These are phyloP conservation scores for Tephrocybe sp. DNA, from an alignment of 768 basidiomycete genomes.

Conservation along the genomic window DNA sequence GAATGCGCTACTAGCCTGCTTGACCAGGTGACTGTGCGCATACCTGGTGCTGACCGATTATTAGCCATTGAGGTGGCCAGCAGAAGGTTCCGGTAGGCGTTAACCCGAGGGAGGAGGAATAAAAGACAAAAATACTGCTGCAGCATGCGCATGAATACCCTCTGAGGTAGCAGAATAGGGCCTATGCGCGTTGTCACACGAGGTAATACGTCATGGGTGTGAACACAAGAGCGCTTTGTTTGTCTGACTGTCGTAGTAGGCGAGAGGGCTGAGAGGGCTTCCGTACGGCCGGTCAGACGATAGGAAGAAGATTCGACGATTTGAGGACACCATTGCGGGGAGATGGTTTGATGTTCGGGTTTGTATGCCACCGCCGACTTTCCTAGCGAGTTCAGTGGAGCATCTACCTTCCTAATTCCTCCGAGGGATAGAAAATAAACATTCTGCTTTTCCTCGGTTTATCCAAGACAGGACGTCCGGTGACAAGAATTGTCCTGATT, in stretches of 20 bases:
- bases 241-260: not conserved
- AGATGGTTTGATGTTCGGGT: slow-evolving; percentile 10
- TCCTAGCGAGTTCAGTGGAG: not conserved
- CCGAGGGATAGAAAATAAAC: not conserved
- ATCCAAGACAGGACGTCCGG: not conserved
- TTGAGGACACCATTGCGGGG: slow-evolving; percentile 1
- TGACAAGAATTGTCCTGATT: not conserved
- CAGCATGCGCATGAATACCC: not conserved
- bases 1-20: not conserved
- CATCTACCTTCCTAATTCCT: not conserved
- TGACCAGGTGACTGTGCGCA: slow-evolving; percentile 8
- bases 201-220: slow-evolving; percentile 8
- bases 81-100: not conserved
- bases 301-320: slow-evolving; percentile 2
- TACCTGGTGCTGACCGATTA: not conserved
- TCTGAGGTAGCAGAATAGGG: not conserved
- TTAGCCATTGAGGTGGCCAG: not conserved
- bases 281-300: slow-evolving; percentile 3
- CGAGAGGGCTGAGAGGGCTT: not conserved
- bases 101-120: not conserved
- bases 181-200: slow-evolving; percentile 1
- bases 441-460: not conserved
- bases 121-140: not conserved
- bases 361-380: not conserved
- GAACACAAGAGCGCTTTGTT: not conserved